Conservation (phyloP, 1,139 yeast genomes). For the Taphrina betulina region DNA sequence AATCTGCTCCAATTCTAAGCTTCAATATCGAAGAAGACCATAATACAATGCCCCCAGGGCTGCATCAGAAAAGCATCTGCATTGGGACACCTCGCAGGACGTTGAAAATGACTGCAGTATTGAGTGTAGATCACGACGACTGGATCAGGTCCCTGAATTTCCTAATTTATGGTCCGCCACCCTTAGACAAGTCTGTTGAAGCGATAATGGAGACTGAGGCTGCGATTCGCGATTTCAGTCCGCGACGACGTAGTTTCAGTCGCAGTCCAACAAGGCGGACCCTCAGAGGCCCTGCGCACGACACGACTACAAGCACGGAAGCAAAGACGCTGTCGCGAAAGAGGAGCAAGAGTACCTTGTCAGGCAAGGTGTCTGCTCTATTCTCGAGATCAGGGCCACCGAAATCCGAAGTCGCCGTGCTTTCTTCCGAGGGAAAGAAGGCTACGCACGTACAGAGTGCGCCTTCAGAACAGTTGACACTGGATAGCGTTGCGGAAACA, state of each 20-base stretch:
- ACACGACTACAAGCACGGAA: not conserved
- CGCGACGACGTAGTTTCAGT: conserved; percentile 4
- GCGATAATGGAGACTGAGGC: conserved; percentile 35
- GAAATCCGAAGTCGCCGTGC: too few species aligned
- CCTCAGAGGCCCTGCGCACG: too few species aligned
- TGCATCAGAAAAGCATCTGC: conserved; percentile 79
- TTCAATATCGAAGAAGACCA: conserved; percentile 80
- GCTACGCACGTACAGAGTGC: too few species aligned
- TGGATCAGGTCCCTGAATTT: conserved; percentile 87
- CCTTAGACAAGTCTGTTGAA: conserved; percentile 38
- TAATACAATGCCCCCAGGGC: conserved; percentile 86
- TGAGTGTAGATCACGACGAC: conserved; percentile 81
- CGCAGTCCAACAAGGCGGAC: conserved; percentile 18
- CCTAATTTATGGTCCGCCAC: conserved; percentile 60
- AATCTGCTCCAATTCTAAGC: conserved; percentile 76
- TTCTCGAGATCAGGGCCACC: too few species aligned
- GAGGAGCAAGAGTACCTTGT: not conserved
- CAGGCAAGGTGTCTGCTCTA: not conserved
- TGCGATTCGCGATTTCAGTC: conserved; percentile 34
- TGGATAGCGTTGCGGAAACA: conserved; percentile 33
- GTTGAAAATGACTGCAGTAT: conserved; percentile 81
- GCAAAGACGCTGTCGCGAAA: not conserved
- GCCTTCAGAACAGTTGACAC: conserved; percentile 13
- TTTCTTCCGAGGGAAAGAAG: too few species aligned
- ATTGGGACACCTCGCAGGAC: conserved; percentile 68